phyloP scores from a whole-genome alignment of 208 protist genomes.

The Trypanosoma rangeli region DNA sequence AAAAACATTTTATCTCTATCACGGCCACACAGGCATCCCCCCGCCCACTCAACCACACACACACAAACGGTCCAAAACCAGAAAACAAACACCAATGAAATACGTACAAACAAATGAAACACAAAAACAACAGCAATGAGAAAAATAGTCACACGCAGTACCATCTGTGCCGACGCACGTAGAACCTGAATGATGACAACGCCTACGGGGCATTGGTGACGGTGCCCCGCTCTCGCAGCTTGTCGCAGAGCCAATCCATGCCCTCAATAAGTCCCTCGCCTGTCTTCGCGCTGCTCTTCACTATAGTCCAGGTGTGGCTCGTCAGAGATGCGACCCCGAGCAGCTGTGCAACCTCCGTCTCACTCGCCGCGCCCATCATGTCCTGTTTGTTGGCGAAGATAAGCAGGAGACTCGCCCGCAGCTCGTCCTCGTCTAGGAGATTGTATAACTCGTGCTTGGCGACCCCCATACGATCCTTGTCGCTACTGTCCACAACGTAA shows the following conservation, averaged over 20 bases:
- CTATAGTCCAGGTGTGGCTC: constrained; percentile 93
- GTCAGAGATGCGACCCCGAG: constrained; percentile 84
- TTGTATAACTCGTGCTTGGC: constrained; percentile 87
- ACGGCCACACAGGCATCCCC: background rate
- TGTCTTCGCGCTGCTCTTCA: constrained; percentile 93
- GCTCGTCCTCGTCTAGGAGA: constrained; percentile 87
- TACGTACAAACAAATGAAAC: background rate
- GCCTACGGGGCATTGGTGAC: constrained; percentile 16
- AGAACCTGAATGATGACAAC: background rate
- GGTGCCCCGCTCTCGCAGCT: constrained; percentile 61
- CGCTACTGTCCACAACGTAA: constrained; percentile 94
- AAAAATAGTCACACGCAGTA: constrained; percentile 1
- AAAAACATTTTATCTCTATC: background rate
- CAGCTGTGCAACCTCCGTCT: constrained; percentile 68
- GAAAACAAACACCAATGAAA: background rate
- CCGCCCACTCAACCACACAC: background rate
- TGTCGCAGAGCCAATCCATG: constrained; percentile 94
- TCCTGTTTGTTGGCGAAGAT: constrained; percentile 98
- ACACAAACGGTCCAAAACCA: background rate
- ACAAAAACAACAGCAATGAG: constrained; percentile 7
- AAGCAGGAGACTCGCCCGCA: constrained; percentile 86
- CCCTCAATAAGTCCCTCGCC: constrained; percentile 93
- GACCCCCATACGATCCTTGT: constrained; percentile 90
- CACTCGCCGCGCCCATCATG: constrained; percentile 61
- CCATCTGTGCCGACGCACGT: background rate